Base-by-base conservation (phyloP, 176 grass and related monocot genomes). In the Eleusine indica region DNA sequence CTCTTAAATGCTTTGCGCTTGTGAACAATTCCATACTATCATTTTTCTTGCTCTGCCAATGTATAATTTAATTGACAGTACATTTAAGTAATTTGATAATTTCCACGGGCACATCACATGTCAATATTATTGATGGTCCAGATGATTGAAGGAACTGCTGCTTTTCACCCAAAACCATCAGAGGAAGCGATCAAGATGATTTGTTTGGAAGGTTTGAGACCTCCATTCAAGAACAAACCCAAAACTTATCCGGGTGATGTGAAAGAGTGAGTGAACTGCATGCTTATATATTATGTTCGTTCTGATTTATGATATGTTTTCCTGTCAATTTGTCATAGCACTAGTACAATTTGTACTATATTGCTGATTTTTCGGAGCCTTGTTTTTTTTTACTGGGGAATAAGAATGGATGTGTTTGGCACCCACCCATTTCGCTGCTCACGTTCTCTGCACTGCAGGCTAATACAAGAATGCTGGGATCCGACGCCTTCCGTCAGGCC, bases 401-500 rank as follows among this genome's bases (percentile, higher is more conserved):
- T 35, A 35, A 35, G 30, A 39, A 66, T 35, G 16, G 12, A 9
- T 68, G 21, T 42, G 35, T 32, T 53, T 81, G 67, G 13, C 52
- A 16, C 60, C 6, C 15, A 58, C 37, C 70, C 38, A 29, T 83
- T 44, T 53, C 35, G 4, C 17, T 66, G 9, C 75, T 79, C 63
- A 82, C 21, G 22, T 83, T 83, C 38, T 63, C 63, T 84, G 43
- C 63, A 21, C 19, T 81, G 54, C 80, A 97, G 95, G 84, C 77
- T 97, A 70, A 97, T 94, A 72, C 77, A 94, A 68, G 90, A 91
- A 70, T 97, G 95, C 80, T 94, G 95, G 95, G 74, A 94, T 91
- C 84, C 88, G 22, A 81, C 48, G n/a, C 92, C 90, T 76, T 66
- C 73, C 0, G 68, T 64, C 18, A 90, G 95, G 77, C 90, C 95